phyloP scores from a whole-genome alignment of 805 yeast genomes.

The Metschnikowia bowlesiae region DNA sequence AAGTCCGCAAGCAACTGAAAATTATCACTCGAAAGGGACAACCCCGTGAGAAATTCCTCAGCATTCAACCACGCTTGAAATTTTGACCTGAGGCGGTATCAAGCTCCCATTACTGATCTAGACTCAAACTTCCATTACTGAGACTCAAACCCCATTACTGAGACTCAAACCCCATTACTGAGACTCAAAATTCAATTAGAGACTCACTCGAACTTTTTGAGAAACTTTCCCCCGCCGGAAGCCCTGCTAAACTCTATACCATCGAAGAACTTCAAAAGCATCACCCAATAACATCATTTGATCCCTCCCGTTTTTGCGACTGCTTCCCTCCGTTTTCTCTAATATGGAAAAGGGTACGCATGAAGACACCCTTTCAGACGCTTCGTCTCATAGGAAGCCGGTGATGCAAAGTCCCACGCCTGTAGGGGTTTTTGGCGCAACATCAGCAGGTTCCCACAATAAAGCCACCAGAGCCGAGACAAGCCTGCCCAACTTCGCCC shows the following conservation, averaged over 20 bases:
- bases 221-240: no score
- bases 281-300: no score
- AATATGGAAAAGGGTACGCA: background rate
- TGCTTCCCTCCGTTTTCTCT: background rate
- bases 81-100: background rate
- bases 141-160: no score
- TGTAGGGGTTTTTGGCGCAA: background rate
- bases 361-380: background rate
- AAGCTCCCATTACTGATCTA: no score
- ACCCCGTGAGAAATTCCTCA: background rate
- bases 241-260: no score
- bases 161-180: no score
- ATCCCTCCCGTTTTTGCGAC: background rate
- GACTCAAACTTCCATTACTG: no score
- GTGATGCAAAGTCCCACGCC: constrained; percentile 1
- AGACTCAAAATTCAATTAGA: no score
- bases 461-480: background rate
- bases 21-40: background rate
- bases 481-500: background rate
- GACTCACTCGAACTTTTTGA: no score
- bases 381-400: background rate
- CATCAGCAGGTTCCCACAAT: background rate
- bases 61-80: background rate
- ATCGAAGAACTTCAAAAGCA: no score
- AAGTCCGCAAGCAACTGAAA: background rate